Base-by-base conservation (phyloP, 2,329 filamentous ascomycete genomes). In the Plenodomus lindquistii region DNA sequence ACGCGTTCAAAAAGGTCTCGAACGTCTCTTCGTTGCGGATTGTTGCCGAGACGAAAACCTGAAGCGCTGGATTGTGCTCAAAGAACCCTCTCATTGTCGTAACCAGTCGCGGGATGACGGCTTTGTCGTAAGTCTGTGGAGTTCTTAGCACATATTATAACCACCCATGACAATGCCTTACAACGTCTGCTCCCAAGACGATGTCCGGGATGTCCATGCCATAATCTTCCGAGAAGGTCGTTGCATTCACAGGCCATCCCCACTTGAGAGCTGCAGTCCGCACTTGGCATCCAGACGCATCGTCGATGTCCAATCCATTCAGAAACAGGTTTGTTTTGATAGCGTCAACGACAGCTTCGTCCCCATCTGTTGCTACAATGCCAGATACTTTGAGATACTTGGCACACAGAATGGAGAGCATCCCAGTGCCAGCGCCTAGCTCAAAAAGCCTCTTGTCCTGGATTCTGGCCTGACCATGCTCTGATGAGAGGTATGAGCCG, bases 351-450 rank as follows among this genome's bases (percentile, higher is more conserved):
- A 92, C 86, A 44, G 85, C 83, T 58, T 85, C 83, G 13, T 88
- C 88, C 2, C 89, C 89, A 63, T 94, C 89, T 0, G 89, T 89
- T 2, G 86, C 84, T 4, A 87, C 77, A 18, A 87, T 82, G 42
- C 83, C 80, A 1, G 72, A 65, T 0, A 86, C 79, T 5, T 70
- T 76, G 0, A 93, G 77, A 62, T 85, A 75, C 57, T 85, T 88
- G n/a, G 85, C 82, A 54, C 88, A 90, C 0, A 92, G 74, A 11
- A 92, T 83, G 0, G 87, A 87, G 1, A 91, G 72, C 64, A 91
- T 88, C 0, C 88, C 89, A 1, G 89, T 92, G 1, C 89, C 89
- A 1, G 87, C 83, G 3, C 89, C 89, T 1, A 93, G 77, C 65
- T 93, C 89, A 2, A 93, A 75, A 1, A 92, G 72, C 7, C 76